phyloP scores from a whole-genome alignment of 805 yeast genomes.

The Candida ortonii region DNA sequence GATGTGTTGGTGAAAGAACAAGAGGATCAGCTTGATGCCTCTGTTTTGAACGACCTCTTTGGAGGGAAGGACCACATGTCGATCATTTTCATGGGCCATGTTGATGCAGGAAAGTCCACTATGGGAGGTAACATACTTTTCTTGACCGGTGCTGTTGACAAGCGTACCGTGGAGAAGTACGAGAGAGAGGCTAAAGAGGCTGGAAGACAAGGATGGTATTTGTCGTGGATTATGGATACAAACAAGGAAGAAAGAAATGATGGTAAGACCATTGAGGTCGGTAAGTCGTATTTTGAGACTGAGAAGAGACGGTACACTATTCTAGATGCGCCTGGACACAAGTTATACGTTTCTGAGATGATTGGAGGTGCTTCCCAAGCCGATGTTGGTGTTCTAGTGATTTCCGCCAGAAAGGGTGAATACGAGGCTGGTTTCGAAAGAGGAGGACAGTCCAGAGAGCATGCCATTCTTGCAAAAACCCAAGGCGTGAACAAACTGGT shows the following conservation, averaged over 20 bases:
- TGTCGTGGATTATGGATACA: conserved; percentile 99
- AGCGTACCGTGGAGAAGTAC: conserved; percentile 96
- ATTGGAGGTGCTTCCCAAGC: conserved; percentile 99
- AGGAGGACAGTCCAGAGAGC: conserved; percentile 99
- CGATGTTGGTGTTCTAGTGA: conserved; percentile 95
- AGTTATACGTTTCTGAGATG: conserved; percentile 98
- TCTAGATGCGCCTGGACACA: conserved; percentile 99
- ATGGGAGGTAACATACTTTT: conserved; percentile 97
- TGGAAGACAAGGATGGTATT: conserved; percentile 99
- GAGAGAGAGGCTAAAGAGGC: conserved; percentile 99
- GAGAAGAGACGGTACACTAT: conserved; percentile 97
- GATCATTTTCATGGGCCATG: conserved; percentile 98
- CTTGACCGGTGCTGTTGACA: conserved; percentile 95
- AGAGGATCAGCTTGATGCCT: conserved; percentile 82
- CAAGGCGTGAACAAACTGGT: conserved; percentile 95
- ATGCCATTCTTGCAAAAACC: conserved; percentile 93
- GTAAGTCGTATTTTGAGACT: conserved; percentile 96
- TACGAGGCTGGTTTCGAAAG: conserved; percentile 98
- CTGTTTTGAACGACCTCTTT: conserved; percentile 85
- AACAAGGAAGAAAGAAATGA: conserved; percentile 98
- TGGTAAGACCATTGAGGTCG: conserved; percentile 99
- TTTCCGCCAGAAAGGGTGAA: conserved; percentile 98
- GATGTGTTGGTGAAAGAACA: conserved; percentile 62
- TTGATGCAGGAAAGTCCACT: conserved; percentile 98
- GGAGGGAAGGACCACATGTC: conserved; percentile 98